Percentiles rank a stretch among this genome's conserved stretches.
phyloP scores from a whole-genome alignment of 441 rosid species.

The Pelargonium fulgidum region DNA sequence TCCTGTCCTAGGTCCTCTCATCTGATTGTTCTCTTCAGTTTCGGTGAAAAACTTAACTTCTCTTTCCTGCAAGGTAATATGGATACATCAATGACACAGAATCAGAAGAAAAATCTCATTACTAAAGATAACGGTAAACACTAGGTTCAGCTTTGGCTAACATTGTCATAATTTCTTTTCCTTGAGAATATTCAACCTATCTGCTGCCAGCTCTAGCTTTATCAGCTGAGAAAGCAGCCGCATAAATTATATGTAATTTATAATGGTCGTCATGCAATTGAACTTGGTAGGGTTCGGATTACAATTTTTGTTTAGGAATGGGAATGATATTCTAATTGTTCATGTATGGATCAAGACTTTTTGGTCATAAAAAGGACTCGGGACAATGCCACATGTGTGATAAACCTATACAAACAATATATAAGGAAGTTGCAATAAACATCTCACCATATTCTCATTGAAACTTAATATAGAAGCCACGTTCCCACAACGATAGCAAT shows the following conservation, averaged over 20 bases:
- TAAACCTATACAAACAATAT: not conserved
- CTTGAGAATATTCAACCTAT: not conserved
- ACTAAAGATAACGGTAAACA: no score
- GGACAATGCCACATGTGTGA: not conserved
- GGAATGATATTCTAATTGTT: no score
- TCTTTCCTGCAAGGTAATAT: slow-evolving; percentile 51
- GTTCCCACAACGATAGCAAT: slow-evolving; percentile 98
- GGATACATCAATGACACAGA: no score
- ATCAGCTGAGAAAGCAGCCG: not conserved
- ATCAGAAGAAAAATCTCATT: no score
- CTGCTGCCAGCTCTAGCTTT: not conserved
- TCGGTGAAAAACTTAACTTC: slow-evolving; percentile 96
- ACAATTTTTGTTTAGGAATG: no score
- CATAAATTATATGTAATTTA: not conserved
- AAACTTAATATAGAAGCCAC: slow-evolving; percentile 98
- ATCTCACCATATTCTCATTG: slow-evolving; percentile 91
- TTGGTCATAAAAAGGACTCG: no score
- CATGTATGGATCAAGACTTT: no score
- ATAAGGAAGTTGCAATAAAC: not conserved
- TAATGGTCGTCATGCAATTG: no score
- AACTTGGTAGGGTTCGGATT: not conserved
- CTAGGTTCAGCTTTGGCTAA: no score
- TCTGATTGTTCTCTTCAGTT: slow-evolving; percentile 98
- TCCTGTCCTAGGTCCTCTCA: slow-evolving; percentile 99
- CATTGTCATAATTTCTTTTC: not conserved